Percentiles rank a stretch among this genome's conserved stretches.
Evolutionary conservation across 139 green algal species (phyloP).

Genomic region (Chlorella sp.): DNA sequence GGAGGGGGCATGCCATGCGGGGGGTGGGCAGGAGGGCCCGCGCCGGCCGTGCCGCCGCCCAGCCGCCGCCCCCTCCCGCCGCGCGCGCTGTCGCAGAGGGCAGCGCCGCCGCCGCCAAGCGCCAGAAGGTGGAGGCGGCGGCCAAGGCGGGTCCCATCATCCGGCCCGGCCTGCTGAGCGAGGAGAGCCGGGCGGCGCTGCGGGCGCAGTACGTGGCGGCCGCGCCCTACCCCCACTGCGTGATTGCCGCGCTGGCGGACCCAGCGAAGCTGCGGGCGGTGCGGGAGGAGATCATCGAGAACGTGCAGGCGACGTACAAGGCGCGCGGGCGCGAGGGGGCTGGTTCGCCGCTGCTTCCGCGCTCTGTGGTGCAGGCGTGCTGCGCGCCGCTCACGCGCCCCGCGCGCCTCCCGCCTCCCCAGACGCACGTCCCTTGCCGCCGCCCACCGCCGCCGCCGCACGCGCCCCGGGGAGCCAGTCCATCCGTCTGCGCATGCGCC

Average conservation of each 20-base stretch:
- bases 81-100: background rate
- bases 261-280: constrained; percentile 49
- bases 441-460: too few species aligned
- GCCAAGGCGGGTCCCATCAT: too few species aligned
- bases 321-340: too few species aligned
- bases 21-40: too few species aligned
- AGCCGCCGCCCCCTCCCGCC: background rate
- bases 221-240: constrained; percentile 61
- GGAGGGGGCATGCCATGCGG: background rate
- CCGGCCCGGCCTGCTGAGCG: constrained; percentile 30
- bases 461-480: too few species aligned
- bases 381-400: too few species aligned
- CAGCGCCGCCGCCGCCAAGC: background rate
- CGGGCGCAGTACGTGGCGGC: constrained; percentile 22
- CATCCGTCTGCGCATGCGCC: too few species aligned
- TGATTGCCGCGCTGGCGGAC: constrained; percentile 50
- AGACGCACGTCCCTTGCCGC: too few species aligned
- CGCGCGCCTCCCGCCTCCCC: too few species aligned
- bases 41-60: background rate
- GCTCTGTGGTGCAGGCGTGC: too few species aligned
- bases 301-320: constrained; percentile 88
- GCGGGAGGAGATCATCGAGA: constrained; percentile 80
- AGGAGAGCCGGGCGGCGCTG: constrained; percentile 27
- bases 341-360: too few species aligned
- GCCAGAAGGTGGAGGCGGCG: constrained; percentile 3